Evolutionary conservation across 139 green algal genomes (phyloP).

Genomic region (Chlamydomonas asymmetrica): DNA sequence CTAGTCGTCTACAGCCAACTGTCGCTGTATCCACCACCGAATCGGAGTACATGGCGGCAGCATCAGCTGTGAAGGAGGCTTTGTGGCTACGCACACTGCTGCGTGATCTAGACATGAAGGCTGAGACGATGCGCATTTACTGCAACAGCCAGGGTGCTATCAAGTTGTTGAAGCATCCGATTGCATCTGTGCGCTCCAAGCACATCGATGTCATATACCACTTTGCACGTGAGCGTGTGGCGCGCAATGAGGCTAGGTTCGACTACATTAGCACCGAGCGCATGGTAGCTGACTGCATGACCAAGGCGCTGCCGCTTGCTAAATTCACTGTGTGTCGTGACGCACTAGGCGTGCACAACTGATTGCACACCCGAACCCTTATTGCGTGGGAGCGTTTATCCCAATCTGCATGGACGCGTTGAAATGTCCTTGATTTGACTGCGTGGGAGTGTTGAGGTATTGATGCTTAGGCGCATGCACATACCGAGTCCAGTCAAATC

Average conservation of each 20-base stretch:
- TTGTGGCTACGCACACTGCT: constrained; percentile 47
- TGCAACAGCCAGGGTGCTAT: constrained; percentile 47
- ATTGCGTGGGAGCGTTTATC: too few relatives aligned
- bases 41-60: constrained; percentile 53
- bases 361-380: too few relatives aligned
- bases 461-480: too few relatives aligned
- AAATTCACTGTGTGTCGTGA: too few relatives aligned
- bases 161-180: constrained; percentile 31
- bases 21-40: constrained; percentile 51
- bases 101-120: constrained; percentile 14
- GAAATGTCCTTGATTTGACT: too few relatives aligned
- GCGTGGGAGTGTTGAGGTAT: too few relatives aligned
- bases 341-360: too few relatives aligned
- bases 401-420: too few relatives aligned
- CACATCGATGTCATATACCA: constrained; percentile 46
- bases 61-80: constrained; percentile 44
- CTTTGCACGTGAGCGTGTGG: constrained; percentile 34
- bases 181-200: constrained; percentile 30
- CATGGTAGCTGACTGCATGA: constrained; percentile 36
- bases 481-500: too few relatives aligned
- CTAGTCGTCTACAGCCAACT: constrained; percentile 40
- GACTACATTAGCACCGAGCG: constrained; percentile 15
- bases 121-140: constrained; percentile 2
- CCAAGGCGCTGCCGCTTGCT: constrained; percentile 24
- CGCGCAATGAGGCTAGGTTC: constrained; percentile 15